phyloP scores from a whole-genome alignment of 2,329 filamentous ascomycete species.

The Sphaerulina populicola region DNA sequence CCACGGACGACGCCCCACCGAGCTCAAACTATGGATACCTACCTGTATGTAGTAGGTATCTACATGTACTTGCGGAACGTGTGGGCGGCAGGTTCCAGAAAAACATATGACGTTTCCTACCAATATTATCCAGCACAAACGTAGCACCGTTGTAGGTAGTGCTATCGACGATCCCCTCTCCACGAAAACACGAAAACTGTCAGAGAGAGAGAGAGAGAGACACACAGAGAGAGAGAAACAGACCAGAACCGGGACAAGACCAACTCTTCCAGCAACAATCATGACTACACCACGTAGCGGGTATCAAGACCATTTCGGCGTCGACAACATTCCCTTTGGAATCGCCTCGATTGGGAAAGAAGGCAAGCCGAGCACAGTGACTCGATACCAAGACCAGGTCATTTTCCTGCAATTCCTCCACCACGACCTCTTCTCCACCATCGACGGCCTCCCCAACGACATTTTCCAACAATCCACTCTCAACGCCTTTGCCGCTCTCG shows the following conservation, averaged over 20 bases:
- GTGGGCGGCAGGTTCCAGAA: conserved; percentile 6
- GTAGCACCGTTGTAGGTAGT: too few species aligned
- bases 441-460: conserved; percentile 16
- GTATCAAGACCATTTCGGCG: conserved; percentile 40
- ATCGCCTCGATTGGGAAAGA: conserved; percentile 41
- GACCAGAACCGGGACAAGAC: too few species aligned
- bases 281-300: conserved; percentile 17
- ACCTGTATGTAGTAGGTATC: too few species aligned
- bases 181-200: too few species aligned
- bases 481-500: conserved; percentile 44
- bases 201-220: too few species aligned
- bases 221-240: too few species aligned
- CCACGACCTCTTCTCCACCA: conserved; percentile 1
- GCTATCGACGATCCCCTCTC: too few species aligned
- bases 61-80: conserved; percentile 13
- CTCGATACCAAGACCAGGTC: conserved; percentile 45
- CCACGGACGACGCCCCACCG: background rate
- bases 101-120: too few species aligned
- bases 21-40: background rate
- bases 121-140: too few species aligned
- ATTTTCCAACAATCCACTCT: conserved; percentile 35
- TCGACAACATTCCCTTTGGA: conserved; percentile 48
- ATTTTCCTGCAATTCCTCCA: conserved; percentile 41
- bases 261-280: background rate
- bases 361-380: conserved; percentile 40